Base-by-base conservation (phyloP, 2,329 filamentous ascomycete genomes). In the Ophiocordyceps robertsii region DNA sequence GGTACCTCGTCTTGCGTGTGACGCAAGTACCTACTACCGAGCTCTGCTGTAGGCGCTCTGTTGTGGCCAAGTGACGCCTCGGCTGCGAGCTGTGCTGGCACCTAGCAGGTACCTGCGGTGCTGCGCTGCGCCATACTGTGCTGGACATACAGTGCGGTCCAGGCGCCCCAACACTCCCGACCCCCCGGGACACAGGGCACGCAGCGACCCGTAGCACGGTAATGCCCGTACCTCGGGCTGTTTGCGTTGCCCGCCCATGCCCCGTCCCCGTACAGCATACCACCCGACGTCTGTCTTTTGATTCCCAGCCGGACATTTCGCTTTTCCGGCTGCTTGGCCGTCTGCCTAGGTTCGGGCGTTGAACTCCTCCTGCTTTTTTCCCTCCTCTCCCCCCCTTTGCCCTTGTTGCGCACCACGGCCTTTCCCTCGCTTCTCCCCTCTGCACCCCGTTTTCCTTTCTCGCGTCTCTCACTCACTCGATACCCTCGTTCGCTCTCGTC, bases 291-390 rank as follows among this genome's bases (percentile, higher is more conserved):
- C n/a, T n/a, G 9, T 16, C 33, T 36, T 36, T 4, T n/a, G 33
- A 17, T 17, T 35, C 38, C 14, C n/a, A 14, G 11, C 40, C 44
- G 44, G 44, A 17, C 44, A 42, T 44, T 46, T 46, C 38, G 38
- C 44, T 42, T 41, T 46, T 44, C 43, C 45, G 40, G 32, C 31
- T 31, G 17, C 36, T 40, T 41, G 29, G 40, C 37, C 29, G 40
- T 33, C 13, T 29, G 37, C 12, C 19, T 8, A 29, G 19, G 12
- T 21, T 19, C 6, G 19, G 37, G 6, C 37, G 19, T 30, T 30
- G 35, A 16, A 29, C 38, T 14, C 14, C 17, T 16, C 30, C 21
- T 24, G 10, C 19, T 24, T 27, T 14, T 17, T 17, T 36, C 10
- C 33, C 33, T n/a, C 33, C 16, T 36, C 17, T n/a, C 16, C 17